Evolutionary conservation across 176 grass and related monocot genomes (phyloP).

Genomic region (Triticum monococcum): DNA sequence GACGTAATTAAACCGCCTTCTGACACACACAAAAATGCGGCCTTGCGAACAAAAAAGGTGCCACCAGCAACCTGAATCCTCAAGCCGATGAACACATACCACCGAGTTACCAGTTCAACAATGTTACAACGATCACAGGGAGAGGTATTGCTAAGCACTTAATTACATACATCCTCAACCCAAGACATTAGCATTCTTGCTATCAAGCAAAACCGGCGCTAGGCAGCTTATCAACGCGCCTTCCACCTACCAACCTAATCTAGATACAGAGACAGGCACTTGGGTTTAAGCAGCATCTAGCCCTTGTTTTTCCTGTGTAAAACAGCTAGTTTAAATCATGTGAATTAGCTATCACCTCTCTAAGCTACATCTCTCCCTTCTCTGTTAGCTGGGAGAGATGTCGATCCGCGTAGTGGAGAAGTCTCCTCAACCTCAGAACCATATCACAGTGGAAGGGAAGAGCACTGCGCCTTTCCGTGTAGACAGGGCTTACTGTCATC

Average conservation of each 20-base stretch:
- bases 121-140: conserved; percentile 19
- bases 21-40: neutral
- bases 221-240: conserved; percentile 22
- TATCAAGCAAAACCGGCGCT: conserved; percentile 22
- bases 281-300: conserved; percentile 21
- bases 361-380: conserved; percentile 47
- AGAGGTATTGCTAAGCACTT: conserved; percentile 16
- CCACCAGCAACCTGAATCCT: neutral
- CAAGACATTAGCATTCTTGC: conserved; percentile 17
- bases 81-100: neutral
- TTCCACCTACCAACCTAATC: conserved; percentile 22
- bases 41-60: neutral
- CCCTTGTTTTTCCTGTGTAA: conserved; percentile 43
- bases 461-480: conserved; percentile 59
- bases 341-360: conserved; percentile 19
- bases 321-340: conserved; percentile 1
- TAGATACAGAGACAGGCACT: neutral
- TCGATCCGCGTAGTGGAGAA: conserved; percentile 82
- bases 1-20: no score
- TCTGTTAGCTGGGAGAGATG: conserved; percentile 54
- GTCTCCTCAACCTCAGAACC: conserved; percentile 66
- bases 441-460: conserved; percentile 87
- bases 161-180: conserved; percentile 54
- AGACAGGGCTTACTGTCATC: conserved; percentile 89
- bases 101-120: neutral